Evolutionary conservation across 2,329 filamentous ascomycete genomes (phyloP), one percentile per base, ranked within the genome.

Genomic region (Penicillium sp.): DNA sequence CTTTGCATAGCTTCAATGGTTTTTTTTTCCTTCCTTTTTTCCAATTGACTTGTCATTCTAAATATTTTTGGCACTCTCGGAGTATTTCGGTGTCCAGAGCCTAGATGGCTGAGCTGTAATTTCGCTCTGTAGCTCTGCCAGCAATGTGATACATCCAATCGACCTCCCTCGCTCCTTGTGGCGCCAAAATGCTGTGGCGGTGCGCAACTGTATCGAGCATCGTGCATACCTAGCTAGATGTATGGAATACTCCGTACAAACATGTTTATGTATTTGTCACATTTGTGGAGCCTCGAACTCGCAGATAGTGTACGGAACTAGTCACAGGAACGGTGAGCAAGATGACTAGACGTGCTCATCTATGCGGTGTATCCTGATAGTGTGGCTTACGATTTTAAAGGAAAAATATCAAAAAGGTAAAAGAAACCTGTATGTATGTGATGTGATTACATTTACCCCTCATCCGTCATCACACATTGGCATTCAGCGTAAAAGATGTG

Each of bases 121-220:
- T n/a, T 42, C 13, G 30, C 38, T 36, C 46, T 30, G 40, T 30
- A 30, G 18, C 42, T 48, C 39, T 42, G 14, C 18, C n/a, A 27
- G 23, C 13, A 48, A 60, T 63, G 56, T 62, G 62, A 63, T 53
- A 58, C 43, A 51, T 63, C 59, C 23, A 3, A 5, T 5, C 34
- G 13, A 11, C 36, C 32, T 14, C 32, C 41, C 23, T 23, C 23
- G 23, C 30, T 29, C 48, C 46, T 53, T 58, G 61, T 64, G 61
- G 60, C 56, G 48, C 40, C 47, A 16, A 35, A 42, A 11, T 7
- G 11, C 54, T 59, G 62, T 64, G 62, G 62, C 62, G 62, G 62
- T 64, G 62, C 58, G 36, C 30, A 44, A 32, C 47, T 53, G 27
- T 30, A 40, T 42, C 36, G 36, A 53, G 36, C 44, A 11, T n/a